Base-by-base conservation (phyloP, 495 filamentous ascomycete species). In the Barbatosphaeria neglecta region DNA sequence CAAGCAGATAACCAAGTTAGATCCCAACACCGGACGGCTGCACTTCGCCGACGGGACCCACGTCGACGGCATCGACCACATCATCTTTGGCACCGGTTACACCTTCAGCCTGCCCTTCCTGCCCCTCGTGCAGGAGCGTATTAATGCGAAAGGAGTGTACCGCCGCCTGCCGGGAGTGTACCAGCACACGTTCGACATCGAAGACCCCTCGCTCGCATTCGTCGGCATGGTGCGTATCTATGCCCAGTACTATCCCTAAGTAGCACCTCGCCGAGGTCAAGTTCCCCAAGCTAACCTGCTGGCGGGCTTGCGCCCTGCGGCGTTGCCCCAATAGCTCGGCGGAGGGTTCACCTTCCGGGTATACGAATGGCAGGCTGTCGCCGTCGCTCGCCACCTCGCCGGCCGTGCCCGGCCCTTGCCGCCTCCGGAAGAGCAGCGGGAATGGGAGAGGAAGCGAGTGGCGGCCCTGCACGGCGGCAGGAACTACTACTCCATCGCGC, bases 321-420 rank as follows among this genome's bases (percentile, higher is more conserved):
- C n/a, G n/a, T 31, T 31, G 28, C 15, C 11, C 9, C 28, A 11
- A 37, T 20, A 72, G 48, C 66, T 76, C 11, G 69, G 68, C 17
- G 75, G 69, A 8, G 77, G 72, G 0, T 63, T 81, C n/a, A 78
- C 73, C 3, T 77, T 81, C 61, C 69, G 70, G 19, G 65, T 78
- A 1, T 80, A 76, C 43, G 76, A 81, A 60, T 80, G 73, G 71
- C 77, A 81, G 56, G 76, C 76, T 13, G 75, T 80, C 1, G 68
- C 71, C 0, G 69, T 72, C 0, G 77, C 76, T 0, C 71, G 77
- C 5, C 65, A 75, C 6, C 60, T 80, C 1, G 72, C 77, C 0
- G 76, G 77, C n/a, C 63, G 62, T 0, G 57, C 55, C 3, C 55
- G 50, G 2, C 46, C 63, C 4, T 51, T 64, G 13, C 61, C 61